Evolutionary conservation across 1,284 basidiomycete genomes (phyloP).

Genomic region (Ustilago loliicola): DNA sequence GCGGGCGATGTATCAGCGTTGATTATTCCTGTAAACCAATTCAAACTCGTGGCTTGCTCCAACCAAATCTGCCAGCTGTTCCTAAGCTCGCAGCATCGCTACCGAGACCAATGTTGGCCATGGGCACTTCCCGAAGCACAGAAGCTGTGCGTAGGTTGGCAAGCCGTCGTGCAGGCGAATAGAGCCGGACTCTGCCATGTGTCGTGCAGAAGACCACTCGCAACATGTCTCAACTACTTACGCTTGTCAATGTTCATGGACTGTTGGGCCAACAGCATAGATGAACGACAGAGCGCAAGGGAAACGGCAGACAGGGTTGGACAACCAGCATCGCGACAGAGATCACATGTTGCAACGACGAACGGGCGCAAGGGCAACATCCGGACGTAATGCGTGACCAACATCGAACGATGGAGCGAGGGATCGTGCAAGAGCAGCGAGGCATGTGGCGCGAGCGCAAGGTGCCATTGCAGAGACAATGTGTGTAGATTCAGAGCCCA

Average conservation of each 20-base stretch:
- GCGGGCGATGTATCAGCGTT: slow-evolving; percentile 4
- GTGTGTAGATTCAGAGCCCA: background rate
- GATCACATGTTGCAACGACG: background rate
- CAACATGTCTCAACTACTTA: slow-evolving; percentile 26
- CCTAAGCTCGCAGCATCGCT: background rate
- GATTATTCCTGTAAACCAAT: background rate
- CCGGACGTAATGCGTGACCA: background rate
- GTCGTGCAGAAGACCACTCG: background rate
- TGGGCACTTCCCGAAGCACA: background rate
- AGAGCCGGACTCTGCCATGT: background rate
- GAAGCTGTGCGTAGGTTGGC: background rate
- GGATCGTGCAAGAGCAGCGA: background rate
- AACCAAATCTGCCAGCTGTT: background rate
- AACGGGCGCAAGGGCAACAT: slow-evolving; percentile 1
- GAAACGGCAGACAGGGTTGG: background rate
- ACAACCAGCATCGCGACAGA: background rate
- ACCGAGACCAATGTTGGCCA: background rate
- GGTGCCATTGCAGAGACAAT: background rate
- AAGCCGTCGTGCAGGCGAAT: background rate
- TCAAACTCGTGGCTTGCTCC: background rate
- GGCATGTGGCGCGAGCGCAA: background rate
- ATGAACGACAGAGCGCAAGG: slow-evolving; percentile 19
- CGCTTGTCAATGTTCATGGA: slow-evolving; percentile 66
- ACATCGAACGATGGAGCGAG: background rate
- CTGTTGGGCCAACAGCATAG: slow-evolving; percentile 36